Evolutionary conservation across 1,139 yeast genomes (phyloP), one percentile per base, ranked within the genome.

Genomic region (Blastobotrys raffinosifermentans): DNA sequence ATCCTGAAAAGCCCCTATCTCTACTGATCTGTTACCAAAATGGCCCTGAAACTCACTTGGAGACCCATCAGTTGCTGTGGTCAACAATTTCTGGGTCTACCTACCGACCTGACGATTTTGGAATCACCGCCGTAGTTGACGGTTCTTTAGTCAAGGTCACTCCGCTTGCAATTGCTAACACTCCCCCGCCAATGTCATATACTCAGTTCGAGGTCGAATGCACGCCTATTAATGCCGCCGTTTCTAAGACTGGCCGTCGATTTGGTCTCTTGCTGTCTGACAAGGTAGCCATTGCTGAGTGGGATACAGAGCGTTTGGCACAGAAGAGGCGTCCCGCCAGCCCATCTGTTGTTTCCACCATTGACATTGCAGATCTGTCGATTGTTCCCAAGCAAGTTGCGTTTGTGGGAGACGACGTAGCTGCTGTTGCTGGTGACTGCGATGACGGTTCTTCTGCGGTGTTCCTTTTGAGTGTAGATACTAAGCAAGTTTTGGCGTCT

Each of bases 181-280:
- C 87, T 4, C 99, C 99, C 2, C 99, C 99, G 1, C 99, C 99
- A 29, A 76, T 85, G 55, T 72, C 86, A 27, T 82, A 72, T 57
- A 70, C 94, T 44, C 84, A 79, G 34, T 60, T 82, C 33, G 72
- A 71, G 11, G 62, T 79, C 8, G 43, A 34, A 6, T 31, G 65
- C 6, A 72, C 74, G 39, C 77, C 87, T 9, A 61, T 70, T 17
- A 86, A 81, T 52, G 72, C 75, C 38, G 80, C 94, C 0, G 73
- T 80, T 2, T 74, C 80, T 44, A 61, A 69, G 31, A 64, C 77
- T n/a, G 84, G 82, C 56, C 72, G 71, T 37, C 52, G 58, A 4
- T 71, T 73, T 50, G 94, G 85, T 0, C 70, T 75, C 1, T 57
- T 81, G 26, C 70, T 81, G 1, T 69, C 73, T 31, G 53, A 60